Evolutionary conservation across 1,284 basidiomycete species (phyloP).

Genomic region (Boletus holoroseus): DNA sequence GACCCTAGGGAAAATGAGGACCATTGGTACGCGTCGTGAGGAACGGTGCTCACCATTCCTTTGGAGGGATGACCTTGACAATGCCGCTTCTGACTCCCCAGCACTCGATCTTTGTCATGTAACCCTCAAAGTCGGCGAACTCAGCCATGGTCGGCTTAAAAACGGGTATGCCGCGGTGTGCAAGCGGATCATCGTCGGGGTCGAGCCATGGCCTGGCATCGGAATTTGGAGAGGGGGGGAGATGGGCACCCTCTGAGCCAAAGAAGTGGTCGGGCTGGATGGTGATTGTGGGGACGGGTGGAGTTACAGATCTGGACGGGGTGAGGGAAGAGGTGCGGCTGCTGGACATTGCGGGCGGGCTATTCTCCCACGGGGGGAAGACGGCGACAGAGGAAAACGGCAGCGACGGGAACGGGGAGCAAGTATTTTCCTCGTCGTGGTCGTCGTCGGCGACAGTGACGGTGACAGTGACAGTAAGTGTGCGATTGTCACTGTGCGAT

Average conservation of each 20-base stretch:
- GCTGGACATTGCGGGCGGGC: slow-evolving; percentile 18
- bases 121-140: slow-evolving; percentile 83
- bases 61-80: slow-evolving; percentile 89
- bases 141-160: slow-evolving; percentile 89
- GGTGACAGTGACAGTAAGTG: slow-evolving; percentile 1
- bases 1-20: slow-evolving; percentile 47
- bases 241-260: slow-evolving; percentile 46
- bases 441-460: slow-evolving; percentile 10
- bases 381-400: no score
- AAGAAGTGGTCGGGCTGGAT: slow-evolving; percentile 82
- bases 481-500: slow-evolving; percentile 10
- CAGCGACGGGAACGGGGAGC: neutral
- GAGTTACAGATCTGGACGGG: slow-evolving; percentile 49
- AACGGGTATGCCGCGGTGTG: slow-evolving; percentile 85
- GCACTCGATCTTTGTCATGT: slow-evolving; percentile 77
- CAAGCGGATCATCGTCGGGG: slow-evolving; percentile 80
- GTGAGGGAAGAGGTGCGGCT: slow-evolving; percentile 42
- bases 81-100: slow-evolving; percentile 90
- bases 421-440: slow-evolving; percentile 1
- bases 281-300: slow-evolving; percentile 37
- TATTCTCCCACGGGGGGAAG: slow-evolving; percentile 3
- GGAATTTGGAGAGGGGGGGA: slow-evolving; percentile 53
- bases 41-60: slow-evolving; percentile 71
- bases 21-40: neutral
- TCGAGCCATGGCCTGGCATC: slow-evolving; percentile 60